Conservation (phyloP, 352 stramenopile species). For the Pythium monospermum region DNA sequence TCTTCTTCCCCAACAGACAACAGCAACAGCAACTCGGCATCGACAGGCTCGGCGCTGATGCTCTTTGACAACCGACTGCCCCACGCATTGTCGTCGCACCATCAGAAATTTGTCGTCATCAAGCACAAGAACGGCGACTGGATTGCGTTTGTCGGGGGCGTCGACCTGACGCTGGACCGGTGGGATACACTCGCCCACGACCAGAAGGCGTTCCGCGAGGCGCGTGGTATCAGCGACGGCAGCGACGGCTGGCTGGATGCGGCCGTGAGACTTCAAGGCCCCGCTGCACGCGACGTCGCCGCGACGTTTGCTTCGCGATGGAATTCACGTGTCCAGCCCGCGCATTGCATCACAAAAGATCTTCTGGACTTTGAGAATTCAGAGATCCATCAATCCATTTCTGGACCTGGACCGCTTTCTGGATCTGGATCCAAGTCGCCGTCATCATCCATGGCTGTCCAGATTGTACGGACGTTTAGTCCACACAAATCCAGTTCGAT, state of each 20-base stretch:
- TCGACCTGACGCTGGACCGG: slow-evolving; percentile 50
- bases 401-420: slow-evolving; percentile 1
- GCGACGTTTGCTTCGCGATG: slow-evolving; percentile 61
- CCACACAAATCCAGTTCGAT: slow-evolving; percentile 22
- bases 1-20: not conserved
- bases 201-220: slow-evolving; percentile 35
- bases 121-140: slow-evolving; percentile 13
- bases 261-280: slow-evolving; percentile 37
- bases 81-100: slow-evolving; percentile 11
- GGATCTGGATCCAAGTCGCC: slow-evolving; percentile 10
- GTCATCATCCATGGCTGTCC: slow-evolving; percentile 25
- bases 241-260: slow-evolving; percentile 59
- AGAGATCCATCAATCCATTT: slow-evolving; percentile 14
- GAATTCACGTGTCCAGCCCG: slow-evolving; percentile 38
- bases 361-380: slow-evolving; percentile 52
- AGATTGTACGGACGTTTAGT: slow-evolving; percentile 58
- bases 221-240: slow-evolving; percentile 28
- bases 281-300: slow-evolving; percentile 47
- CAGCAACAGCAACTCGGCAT: too few species aligned
- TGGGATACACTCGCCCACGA: slow-evolving; percentile 63
- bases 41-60: slow-evolving; percentile 10
- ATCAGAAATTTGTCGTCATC: slow-evolving; percentile 16
- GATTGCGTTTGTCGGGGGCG: slow-evolving; percentile 43
- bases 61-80: slow-evolving; percentile 11
- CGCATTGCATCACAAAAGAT: slow-evolving; percentile 35